Conservation (phyloP, 2,329 filamentous ascomycete species). For the Pyrenophora teres region DNA sequence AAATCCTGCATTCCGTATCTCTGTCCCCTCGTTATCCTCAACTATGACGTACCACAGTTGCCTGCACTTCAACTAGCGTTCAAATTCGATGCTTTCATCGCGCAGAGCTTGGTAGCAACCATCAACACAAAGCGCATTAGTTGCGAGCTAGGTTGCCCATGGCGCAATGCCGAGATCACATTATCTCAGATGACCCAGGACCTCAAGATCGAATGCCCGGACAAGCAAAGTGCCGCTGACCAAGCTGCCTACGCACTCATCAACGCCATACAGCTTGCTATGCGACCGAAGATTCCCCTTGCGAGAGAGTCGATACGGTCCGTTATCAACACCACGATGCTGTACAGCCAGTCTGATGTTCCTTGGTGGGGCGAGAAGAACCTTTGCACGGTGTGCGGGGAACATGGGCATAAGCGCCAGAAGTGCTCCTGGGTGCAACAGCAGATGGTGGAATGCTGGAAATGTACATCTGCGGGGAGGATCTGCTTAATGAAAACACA, state of each 20-base stretch:
- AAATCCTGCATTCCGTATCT: background rate
- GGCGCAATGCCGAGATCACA: background rate
- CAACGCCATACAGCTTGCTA: slow-evolving; percentile 1
- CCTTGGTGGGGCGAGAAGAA: background rate
- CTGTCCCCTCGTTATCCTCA: slow-evolving; percentile 1
- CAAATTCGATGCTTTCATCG: background rate
- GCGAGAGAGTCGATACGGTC: background rate
- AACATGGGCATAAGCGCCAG: background rate
- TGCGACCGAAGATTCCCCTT: background rate
- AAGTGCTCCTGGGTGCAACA: background rate
- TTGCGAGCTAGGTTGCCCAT: background rate
- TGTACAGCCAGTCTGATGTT: background rate
- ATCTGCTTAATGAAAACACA: background rate
- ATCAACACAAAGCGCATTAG: slow-evolving; percentile 1
- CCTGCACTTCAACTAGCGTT: background rate
- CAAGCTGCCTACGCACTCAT: background rate
- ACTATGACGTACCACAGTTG: background rate
- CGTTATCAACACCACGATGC: slow-evolving; percentile 2
- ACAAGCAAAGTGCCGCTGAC: background rate
- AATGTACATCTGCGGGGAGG: background rate
- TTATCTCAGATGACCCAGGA: background rate
- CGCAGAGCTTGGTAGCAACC: background rate
- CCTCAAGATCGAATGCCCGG: background rate
- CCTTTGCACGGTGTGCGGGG: background rate
- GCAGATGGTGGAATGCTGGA: background rate